These are phyloP conservation scores for Arbutus unedo DNA, from an alignment of 148 eudicot species.

Conservation along the genomic window DNA sequence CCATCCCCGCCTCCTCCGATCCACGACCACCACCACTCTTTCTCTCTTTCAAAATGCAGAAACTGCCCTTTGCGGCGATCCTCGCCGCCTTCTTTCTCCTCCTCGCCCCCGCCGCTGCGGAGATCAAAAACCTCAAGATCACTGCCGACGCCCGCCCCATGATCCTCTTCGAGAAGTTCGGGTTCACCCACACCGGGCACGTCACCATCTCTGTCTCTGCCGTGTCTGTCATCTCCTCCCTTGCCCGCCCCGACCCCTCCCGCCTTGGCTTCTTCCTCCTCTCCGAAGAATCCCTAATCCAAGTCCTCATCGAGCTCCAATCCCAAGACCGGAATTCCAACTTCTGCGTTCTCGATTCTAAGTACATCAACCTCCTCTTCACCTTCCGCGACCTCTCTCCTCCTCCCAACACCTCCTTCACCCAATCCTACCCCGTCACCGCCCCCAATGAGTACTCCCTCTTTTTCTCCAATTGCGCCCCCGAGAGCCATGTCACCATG, in stretches of 20 bases:
- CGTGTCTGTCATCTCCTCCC: conserved; percentile 55
- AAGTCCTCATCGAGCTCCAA: conserved; percentile 75
- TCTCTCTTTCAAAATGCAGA: conserved; percentile 34
- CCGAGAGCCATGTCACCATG: conserved; percentile 67
- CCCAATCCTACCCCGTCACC: conserved; percentile 39
- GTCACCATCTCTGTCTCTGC: conserved; percentile 52
- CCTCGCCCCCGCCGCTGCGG: conserved; percentile 37
- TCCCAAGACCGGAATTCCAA: conserved; percentile 34
- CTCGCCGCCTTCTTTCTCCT: conserved; percentile 28
- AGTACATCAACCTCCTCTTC: conserved; percentile 48
- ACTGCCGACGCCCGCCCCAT: conserved; percentile 57
- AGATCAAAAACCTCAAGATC: conserved; percentile 68
- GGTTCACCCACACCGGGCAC: conserved; percentile 78
- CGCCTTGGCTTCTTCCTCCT: conserved; percentile 83
- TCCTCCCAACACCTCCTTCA: conserved; percentile 56
- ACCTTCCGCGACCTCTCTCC: conserved; percentile 74
- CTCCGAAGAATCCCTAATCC: conserved; percentile 71
- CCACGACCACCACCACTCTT: conserved; percentile 3
- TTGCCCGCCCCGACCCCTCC: conserved; percentile 48
- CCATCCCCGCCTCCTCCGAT: neutral
- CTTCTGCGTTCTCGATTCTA: conserved; percentile 69
- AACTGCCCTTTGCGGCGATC: conserved; percentile 10
- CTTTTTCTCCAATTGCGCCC: conserved; percentile 79
- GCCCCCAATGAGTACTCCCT: conserved; percentile 68
- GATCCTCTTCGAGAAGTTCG: conserved; percentile 91